phyloP scores from a whole-genome alignment of 768 basidiomycete species.

The Lactarius sanguifluus region DNA sequence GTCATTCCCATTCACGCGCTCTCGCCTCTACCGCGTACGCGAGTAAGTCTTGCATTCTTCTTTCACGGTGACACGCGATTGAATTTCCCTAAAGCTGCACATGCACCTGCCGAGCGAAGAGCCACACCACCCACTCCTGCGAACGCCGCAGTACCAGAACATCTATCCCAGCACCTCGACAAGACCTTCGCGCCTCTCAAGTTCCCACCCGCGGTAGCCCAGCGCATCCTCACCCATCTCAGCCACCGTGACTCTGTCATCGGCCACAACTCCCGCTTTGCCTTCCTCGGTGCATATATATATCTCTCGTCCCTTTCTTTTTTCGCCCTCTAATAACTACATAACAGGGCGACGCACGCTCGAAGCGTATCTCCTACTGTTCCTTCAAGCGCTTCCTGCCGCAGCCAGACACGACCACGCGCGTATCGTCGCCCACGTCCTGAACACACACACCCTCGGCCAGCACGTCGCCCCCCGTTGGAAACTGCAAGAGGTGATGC shows the following conservation, averaged over 20 bases:
- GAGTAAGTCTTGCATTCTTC: constrained; percentile 4
- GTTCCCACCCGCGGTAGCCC: constrained; percentile 70
- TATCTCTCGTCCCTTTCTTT: neutral
- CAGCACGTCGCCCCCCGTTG: constrained; percentile 74
- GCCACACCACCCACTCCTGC: neutral
- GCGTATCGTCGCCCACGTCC: constrained; percentile 51
- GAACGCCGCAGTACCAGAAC: neutral
- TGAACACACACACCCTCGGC: constrained; percentile 72
- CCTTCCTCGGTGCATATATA: constrained; percentile 63
- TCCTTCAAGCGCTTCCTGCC: constrained; percentile 56
- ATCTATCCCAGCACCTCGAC: constrained; percentile 55
- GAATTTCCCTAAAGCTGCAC: constrained; percentile 1
- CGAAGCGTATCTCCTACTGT: constrained; percentile 71
- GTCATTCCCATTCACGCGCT: neutral
- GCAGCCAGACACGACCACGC: constrained; percentile 55
- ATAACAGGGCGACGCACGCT: constrained; percentile 70
- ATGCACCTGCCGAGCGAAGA: constrained; percentile 2
- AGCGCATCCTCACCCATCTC: constrained; percentile 72
- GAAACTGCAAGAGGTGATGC: constrained; percentile 69
- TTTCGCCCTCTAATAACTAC: neutral
- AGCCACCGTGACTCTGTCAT: constrained; percentile 64
- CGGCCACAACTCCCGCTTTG: constrained; percentile 71
- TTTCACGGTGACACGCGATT: neutral
- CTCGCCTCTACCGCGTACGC: neutral
- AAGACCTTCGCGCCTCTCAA: constrained; percentile 61